A percentile compares a stretch with the other conserved stretches of the same genome.
Conservation (phyloP, 2,329 filamentous ascomycete genomes). For the Tolypocladium ovalisporum region DNA sequence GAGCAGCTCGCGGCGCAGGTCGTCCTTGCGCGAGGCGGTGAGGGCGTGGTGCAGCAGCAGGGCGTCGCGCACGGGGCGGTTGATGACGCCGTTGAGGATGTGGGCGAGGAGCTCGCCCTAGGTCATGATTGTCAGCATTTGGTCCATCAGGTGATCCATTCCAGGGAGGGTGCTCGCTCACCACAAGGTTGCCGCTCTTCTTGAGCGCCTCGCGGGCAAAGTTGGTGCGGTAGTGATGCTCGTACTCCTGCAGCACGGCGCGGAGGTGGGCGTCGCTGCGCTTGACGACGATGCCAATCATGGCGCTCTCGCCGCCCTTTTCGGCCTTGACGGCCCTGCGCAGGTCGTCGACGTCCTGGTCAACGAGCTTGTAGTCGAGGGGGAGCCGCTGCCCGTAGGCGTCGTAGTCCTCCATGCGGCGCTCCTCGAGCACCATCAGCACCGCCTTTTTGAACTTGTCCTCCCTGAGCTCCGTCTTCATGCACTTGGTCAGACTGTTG, state of each 20-base stretch:
- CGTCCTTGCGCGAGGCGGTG: conserved; percentile 58
- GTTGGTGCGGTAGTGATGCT: conserved; percentile 61
- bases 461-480: conserved; percentile 85
- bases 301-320: conserved; percentile 75
- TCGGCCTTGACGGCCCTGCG: conserved; percentile 57
- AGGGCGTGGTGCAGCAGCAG: conserved; percentile 86
- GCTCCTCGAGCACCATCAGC: conserved; percentile 70
- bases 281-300: conserved; percentile 75
- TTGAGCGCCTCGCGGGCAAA: conserved; percentile 80
- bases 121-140: not conserved
- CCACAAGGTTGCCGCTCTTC: conserved; percentile 86
- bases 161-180: conserved; percentile 36
- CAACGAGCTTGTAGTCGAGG: conserved; percentile 48
- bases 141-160: too few species aligned
- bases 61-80: conserved; percentile 86
- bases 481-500: conserved; percentile 71
- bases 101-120: conserved; percentile 92
- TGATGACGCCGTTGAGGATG: conserved; percentile 93
- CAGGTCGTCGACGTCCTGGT: conserved; percentile 63
- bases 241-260: conserved; percentile 70
- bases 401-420: conserved; percentile 72
- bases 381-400: conserved; percentile 45
- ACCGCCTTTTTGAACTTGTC: conserved; percentile 94
- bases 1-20: conserved; percentile 71
- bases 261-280: conserved; percentile 73